These are phyloP conservation scores for Davidsoniella virescens DNA, from an alignment of 2,329 filamentous ascomycete genomes.

Conservation along the genomic window DNA sequence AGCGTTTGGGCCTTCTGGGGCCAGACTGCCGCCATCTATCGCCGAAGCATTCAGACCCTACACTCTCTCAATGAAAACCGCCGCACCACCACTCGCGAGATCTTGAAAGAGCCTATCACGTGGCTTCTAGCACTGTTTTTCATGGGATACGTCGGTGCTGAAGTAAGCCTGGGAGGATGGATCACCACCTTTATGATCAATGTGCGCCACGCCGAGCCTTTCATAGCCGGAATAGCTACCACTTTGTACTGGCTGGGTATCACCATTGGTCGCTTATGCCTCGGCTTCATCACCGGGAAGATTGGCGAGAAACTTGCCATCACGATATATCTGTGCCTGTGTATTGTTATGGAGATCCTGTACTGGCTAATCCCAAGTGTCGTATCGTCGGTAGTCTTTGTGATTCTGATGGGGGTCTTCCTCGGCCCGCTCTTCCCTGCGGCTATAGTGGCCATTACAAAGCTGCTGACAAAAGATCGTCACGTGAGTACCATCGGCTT, in stretches of 20 bases:
- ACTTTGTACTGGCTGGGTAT: conserved; percentile 78
- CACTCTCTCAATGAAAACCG: conserved; percentile 19
- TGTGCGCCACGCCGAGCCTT: conserved; percentile 50
- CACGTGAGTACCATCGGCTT: conserved; percentile 75
- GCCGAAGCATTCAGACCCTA: conserved; percentile 20
- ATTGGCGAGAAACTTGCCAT: conserved; percentile 57
- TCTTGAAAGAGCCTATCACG: conserved; percentile 38
- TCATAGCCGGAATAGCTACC: conserved; percentile 57
- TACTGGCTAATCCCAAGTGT: conserved; percentile 74
- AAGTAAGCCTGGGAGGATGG: conserved; percentile 63
- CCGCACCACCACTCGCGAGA: conserved; percentile 29
- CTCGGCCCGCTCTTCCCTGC: conserved; percentile 66
- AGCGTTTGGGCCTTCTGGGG: conserved; percentile 44
- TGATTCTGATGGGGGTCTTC: conserved; percentile 61
- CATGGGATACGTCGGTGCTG: conserved; percentile 62
- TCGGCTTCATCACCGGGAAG: conserved; percentile 61
- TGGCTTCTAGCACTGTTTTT: conserved; percentile 64
- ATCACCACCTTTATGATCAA: conserved; percentile 77
- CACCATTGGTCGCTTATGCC: conserved; percentile 52
- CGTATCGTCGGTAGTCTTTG: conserved; percentile 54
- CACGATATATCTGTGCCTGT: conserved; percentile 44
- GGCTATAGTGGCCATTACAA: conserved; percentile 56
- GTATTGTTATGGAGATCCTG: conserved; percentile 49
- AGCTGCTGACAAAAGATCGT: conserved; percentile 53
- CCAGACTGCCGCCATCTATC: conserved; percentile 41